Evolutionary conservation across 2,329 filamentous ascomycete species (phyloP).

Genomic region (Penicillium sp.): DNA sequence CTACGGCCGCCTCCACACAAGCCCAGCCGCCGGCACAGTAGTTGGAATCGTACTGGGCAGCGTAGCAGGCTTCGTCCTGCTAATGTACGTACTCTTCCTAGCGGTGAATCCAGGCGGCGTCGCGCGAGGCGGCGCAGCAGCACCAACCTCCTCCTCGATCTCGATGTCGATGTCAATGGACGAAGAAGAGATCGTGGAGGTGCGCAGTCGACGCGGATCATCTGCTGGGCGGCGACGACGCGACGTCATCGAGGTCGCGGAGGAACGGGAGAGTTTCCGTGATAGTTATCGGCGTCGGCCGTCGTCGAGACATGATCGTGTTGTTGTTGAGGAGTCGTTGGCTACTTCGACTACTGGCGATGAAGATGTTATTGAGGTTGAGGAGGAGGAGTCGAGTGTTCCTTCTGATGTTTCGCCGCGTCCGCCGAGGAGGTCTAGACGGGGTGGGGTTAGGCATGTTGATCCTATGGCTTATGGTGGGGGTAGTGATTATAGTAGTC

Average conservation of each 20-base stretch:
- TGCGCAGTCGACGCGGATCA: constrained; percentile 18
- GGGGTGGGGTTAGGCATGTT: constrained; percentile 47
- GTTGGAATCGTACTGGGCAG: constrained; percentile 56
- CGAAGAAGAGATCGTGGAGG: constrained; percentile 31
- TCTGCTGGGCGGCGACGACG: constrained; percentile 16
- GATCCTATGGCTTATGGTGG: constrained; percentile 43
- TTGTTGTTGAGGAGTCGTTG: constrained; percentile 36
- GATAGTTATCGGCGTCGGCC: constrained; percentile 22
- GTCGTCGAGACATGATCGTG: constrained; percentile 17
- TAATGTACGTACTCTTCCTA: constrained; percentile 54
- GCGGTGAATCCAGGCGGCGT: constrained; percentile 47
- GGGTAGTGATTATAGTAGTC: constrained; percentile 26
- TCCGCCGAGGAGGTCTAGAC: constrained; percentile 35
- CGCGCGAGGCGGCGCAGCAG: constrained; percentile 22
- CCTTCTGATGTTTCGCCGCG: constrained; percentile 36
- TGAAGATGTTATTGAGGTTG: constrained; percentile 56
- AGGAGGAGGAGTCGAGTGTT: constrained; percentile 50
- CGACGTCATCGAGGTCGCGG: constrained; percentile 34
- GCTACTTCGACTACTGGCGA: constrained; percentile 22
- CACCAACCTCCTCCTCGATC: constrained; percentile 8
- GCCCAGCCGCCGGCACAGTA: constrained; percentile 56
- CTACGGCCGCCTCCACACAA: constrained; percentile 54
- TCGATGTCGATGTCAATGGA: constrained; percentile 16
- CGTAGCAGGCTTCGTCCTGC: constrained; percentile 52
- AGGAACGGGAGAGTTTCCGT: constrained; percentile 29